phyloP scores from a whole-genome alignment of 208 protist genomes.

The Willaertia magna region DNA sequence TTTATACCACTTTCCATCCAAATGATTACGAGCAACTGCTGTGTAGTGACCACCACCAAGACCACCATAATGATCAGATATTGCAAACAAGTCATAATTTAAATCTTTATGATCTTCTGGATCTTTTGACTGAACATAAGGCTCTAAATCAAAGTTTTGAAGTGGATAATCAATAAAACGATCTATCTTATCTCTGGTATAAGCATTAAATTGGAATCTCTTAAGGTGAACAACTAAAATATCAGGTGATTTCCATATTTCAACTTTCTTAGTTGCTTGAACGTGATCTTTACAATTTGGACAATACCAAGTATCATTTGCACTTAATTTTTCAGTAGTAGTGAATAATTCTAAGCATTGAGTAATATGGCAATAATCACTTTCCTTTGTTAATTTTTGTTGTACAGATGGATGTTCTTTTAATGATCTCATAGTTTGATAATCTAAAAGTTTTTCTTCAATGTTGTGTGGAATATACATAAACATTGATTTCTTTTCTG shows the following conservation, averaged over 20 bases:
- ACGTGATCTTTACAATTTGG: constrained; percentile 27
- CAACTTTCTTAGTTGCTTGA: constrained; percentile 38
- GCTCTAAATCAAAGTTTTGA: constrained; percentile 30
- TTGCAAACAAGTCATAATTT: constrained; percentile 53
- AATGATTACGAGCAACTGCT: constrained; percentile 36
- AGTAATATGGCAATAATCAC: background rate
- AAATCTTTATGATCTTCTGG: constrained; percentile 25
- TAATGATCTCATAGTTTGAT: background rate
- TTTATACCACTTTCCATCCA: constrained; percentile 54
- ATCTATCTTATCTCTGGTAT: constrained; percentile 39
- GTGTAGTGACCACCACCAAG: constrained; percentile 79
- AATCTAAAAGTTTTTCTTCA: background rate
- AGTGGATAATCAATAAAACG: constrained; percentile 42
- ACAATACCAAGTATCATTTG: constrained; percentile 46
- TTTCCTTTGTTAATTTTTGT: background rate
- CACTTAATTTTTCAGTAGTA: constrained; percentile 26
- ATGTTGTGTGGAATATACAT: background rate
- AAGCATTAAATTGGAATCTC: constrained; percentile 36
- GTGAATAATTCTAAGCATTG: constrained; percentile 37
- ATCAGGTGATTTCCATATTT: constrained; percentile 42
- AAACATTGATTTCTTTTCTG: background rate
- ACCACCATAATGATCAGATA: constrained; percentile 72
- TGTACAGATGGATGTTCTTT: background rate
- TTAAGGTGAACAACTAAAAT: constrained; percentile 51
- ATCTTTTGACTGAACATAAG: constrained; percentile 5